These are phyloP conservation scores for Talaromyces atroroseus DNA, from an alignment of 2,329 filamentous ascomycete species.

Conservation along the genomic window DNA sequence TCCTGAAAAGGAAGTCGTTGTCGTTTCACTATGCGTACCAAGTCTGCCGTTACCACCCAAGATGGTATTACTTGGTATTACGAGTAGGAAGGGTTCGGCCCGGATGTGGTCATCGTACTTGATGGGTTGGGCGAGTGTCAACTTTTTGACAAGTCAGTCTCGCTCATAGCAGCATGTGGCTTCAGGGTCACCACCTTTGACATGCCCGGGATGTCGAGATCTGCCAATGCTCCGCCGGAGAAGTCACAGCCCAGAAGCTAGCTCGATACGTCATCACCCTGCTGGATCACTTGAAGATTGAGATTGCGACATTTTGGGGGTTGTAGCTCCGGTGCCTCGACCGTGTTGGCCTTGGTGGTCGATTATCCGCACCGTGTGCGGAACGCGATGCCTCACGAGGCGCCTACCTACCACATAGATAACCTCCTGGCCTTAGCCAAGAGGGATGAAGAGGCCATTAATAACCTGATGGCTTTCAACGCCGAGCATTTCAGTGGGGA, in stretches of 20 bases:
- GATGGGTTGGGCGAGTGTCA: not conserved
- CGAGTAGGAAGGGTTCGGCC: not conserved
- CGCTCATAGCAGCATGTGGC: not conserved
- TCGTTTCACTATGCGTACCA: not conserved
- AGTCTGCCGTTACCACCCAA: not conserved
- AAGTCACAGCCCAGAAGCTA: not conserved
- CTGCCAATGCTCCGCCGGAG: not conserved
- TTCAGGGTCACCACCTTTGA: not conserved
- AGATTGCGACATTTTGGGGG: not conserved
- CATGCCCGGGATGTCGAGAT: slow-evolving; percentile 2
- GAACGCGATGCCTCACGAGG: not conserved
- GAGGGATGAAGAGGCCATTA: not conserved
- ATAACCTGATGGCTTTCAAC: not conserved
- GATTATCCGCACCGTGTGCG: not conserved
- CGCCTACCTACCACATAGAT: not conserved
- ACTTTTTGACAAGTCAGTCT: not conserved
- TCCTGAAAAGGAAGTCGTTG: too few relatives aligned
- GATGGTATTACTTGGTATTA: not conserved
- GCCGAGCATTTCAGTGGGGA: not conserved
- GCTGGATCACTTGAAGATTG: not conserved
- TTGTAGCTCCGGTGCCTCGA: not conserved
- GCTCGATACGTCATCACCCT: not conserved
- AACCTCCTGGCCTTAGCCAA: not conserved
- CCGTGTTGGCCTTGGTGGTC: not conserved
- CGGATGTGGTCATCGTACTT: not conserved